Conservation (phyloP, 2,329 filamentous ascomycete species). For the Pseudogymnoascus sp. region DNA sequence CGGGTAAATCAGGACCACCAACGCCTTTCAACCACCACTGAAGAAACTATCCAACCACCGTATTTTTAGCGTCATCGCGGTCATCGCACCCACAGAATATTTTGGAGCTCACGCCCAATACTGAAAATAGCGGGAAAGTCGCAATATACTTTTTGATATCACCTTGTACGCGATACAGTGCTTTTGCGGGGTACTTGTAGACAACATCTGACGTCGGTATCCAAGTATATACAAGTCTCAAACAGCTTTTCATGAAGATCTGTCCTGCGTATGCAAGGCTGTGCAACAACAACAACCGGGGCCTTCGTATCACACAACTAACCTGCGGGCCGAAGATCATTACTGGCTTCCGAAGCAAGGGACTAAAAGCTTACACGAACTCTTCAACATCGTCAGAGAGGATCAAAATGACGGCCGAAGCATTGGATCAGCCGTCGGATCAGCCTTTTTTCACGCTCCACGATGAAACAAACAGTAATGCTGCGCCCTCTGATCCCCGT, state of each 20-base stretch:
- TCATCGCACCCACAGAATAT: neutral
- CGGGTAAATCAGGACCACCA: neutral
- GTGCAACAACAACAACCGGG: neutral
- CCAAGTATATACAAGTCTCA: neutral
- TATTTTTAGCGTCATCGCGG: neutral
- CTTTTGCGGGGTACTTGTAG: neutral
- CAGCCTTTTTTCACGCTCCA: conserved; percentile 1
- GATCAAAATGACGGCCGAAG: neutral
- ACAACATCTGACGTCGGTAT: neutral
- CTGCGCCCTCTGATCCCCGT: neutral
- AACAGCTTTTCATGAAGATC: neutral
- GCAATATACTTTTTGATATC: neutral
- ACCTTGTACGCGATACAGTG: neutral
- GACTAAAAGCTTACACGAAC: conserved; percentile 4
- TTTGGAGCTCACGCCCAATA: conserved; percentile 1
- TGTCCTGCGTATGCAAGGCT: neutral
- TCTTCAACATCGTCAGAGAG: neutral
- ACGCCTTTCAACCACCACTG: neutral
- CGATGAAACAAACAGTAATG: neutral
- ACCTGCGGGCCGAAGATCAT: conserved; percentile 4
- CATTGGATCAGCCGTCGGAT: neutral
- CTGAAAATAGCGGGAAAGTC: neutral
- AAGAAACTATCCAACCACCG: neutral
- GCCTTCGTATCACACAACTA: neutral
- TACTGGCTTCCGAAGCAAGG: neutral